These are phyloP conservation scores for Strobilomyces echinocephalus DNA, from an alignment of 768 basidiomycete genomes.

Conservation along the genomic window DNA sequence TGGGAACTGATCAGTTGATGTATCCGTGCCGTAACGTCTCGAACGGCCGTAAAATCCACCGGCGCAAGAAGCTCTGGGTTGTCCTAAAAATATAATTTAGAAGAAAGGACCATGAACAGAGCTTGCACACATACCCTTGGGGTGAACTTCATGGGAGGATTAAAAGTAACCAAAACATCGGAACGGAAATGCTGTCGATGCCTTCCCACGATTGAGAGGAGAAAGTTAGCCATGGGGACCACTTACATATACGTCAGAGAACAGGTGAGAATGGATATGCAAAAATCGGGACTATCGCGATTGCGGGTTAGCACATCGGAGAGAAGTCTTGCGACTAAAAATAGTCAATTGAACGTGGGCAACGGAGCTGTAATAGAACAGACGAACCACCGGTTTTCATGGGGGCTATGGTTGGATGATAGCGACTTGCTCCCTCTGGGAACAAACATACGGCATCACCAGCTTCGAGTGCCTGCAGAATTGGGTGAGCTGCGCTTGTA, in stretches of 20 bases:
- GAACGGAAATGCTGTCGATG: slow-evolving; percentile 85
- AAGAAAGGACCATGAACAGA: slow-evolving; percentile 19
- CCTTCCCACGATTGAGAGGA: slow-evolving; percentile 34
- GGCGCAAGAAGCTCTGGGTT: slow-evolving; percentile 71
- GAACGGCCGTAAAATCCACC: slow-evolving; percentile 57
- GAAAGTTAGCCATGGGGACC: not conserved
- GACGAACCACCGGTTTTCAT: slow-evolving; percentile 76
- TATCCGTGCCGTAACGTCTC: slow-evolving; percentile 55
- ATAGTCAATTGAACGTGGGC: not conserved
- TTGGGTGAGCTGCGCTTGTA: slow-evolving; percentile 6
- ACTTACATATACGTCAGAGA: slow-evolving; percentile 78
- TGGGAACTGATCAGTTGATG: slow-evolving; percentile 69
- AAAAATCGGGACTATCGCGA: slow-evolving; percentile 61
- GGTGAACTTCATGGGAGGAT: slow-evolving; percentile 60
- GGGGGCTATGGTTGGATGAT: slow-evolving; percentile 82
- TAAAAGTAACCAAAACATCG: slow-evolving; percentile 81
- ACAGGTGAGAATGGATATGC: slow-evolving; percentile 68
- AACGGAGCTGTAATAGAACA: not conserved
- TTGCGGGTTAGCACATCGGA: slow-evolving; percentile 74
- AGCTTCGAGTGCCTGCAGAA: slow-evolving; percentile 57
- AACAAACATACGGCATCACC: slow-evolving; percentile 82
- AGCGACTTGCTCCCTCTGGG: slow-evolving; percentile 83
- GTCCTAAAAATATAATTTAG: slow-evolving; percentile 36
- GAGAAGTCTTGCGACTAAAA: slow-evolving; percentile 70
- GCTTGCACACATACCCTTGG: slow-evolving; percentile 43